These are phyloP conservation scores for Annulohypoxylon stygium DNA, from an alignment of 495 filamentous ascomycete species.

Conservation along the genomic window DNA sequence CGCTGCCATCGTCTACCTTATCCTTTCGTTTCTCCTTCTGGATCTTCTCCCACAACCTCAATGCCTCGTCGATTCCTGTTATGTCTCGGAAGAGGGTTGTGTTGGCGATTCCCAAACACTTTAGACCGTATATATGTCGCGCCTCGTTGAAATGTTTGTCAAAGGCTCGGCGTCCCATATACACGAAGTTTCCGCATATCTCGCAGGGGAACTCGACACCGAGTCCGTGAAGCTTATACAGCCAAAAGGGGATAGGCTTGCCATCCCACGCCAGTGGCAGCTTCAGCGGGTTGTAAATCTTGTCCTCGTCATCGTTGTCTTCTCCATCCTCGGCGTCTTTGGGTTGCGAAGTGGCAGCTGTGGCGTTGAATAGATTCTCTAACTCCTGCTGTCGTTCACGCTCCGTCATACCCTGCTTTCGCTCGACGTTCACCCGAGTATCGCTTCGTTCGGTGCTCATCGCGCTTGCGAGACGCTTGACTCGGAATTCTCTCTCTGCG, in stretches of 20 bases:
- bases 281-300: constrained; percentile 96
- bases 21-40: constrained; percentile 86
- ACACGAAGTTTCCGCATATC: constrained; percentile 97
- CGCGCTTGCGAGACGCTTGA: constrained; percentile 78
- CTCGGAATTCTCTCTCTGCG: constrained; percentile 87
- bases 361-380: constrained; percentile 78
- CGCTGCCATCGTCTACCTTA: constrained; percentile 78
- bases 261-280: constrained; percentile 97
- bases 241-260: constrained; percentile 98
- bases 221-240: constrained; percentile 95
- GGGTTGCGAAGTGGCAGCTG: constrained; percentile 60
- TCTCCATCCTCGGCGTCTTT: constrained; percentile 68
- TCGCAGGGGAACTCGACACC: constrained; percentile 96
- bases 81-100: constrained; percentile 95
- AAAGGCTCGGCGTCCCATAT: constrained; percentile 94
- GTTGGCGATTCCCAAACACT: constrained; percentile 93
- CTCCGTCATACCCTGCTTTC: constrained; percentile 95
- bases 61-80: constrained; percentile 87
- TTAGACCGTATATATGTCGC: constrained; percentile 89
- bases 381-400: constrained; percentile 91
- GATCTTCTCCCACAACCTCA: constrained; percentile 92
- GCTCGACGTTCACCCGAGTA: constrained; percentile 91
- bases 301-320: constrained; percentile 78
- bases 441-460: constrained; percentile 85
- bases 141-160: constrained; percentile 99